Conservation (phyloP, 2,329 filamentous ascomycete genomes). For the Aspergillus quadricinctus region DNA sequence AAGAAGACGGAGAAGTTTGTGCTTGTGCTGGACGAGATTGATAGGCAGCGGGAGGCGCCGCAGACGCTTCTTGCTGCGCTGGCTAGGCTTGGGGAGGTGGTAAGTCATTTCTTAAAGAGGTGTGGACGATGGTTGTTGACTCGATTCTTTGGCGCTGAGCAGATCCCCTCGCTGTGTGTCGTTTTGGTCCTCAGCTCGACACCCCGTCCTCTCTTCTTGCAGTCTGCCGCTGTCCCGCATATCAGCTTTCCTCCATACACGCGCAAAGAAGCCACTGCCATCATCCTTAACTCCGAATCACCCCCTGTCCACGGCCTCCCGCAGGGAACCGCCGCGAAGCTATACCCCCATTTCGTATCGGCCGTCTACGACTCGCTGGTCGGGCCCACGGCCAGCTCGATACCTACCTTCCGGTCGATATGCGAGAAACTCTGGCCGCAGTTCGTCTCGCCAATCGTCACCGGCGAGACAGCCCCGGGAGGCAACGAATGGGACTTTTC, state of each 20-base stretch:
- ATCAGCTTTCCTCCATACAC: conserved; percentile 81
- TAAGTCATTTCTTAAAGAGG: conserved; percentile 41
- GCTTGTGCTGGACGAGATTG: conserved; percentile 82
- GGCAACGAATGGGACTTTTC: conserved; percentile 68
- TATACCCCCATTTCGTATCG: conserved; percentile 66
- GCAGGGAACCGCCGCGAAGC: conserved; percentile 23
- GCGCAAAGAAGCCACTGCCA: conserved; percentile 72
- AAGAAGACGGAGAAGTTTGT: conserved; percentile 58
- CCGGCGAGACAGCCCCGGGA: conserved; percentile 53
- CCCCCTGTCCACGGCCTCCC: conserved; percentile 32
- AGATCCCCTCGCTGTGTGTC: conserved; percentile 76
- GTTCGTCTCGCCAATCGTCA: conserved; percentile 73
- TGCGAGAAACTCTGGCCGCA: conserved; percentile 76
- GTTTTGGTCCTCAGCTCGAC: conserved; percentile 69
- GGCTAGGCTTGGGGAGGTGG: conserved; percentile 74
- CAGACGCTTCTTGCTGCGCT: conserved; percentile 75
- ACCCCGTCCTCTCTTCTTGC: conserved; percentile 65
- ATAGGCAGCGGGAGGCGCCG: conserved; percentile 74
- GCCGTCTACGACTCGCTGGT: conserved; percentile 85
- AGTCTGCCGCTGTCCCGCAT: conserved; percentile 66
- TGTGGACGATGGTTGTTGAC: background rate
- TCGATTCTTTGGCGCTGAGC: conserved; percentile 5
- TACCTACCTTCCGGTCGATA: conserved; percentile 66
- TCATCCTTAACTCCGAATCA: conserved; percentile 59
- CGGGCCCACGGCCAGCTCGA: conserved; percentile 73